Base-by-base conservation (phyloP, 2,329 filamentous ascomycete genomes). In the Metarhizium anisopliae region DNA sequence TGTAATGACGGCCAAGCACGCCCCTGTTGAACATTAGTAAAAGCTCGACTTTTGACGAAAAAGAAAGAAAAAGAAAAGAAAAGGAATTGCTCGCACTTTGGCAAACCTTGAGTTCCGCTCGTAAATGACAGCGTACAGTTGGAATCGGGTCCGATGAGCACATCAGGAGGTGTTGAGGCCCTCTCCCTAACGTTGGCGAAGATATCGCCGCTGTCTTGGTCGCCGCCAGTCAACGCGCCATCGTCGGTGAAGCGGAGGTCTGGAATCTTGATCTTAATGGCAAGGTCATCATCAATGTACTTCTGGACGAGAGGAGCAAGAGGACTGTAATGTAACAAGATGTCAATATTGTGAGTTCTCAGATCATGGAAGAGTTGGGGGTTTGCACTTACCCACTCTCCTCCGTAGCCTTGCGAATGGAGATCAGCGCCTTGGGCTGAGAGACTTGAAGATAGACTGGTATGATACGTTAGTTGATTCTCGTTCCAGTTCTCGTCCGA, bases 1-100 rank as follows among this genome's bases (percentile, higher is more conserved):
- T 88, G 73, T 87, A 97, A 71, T 97, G 93, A 14, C 93, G 82
- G 1, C 93, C 92, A 55, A 85, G 80, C 13, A 97, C 93, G 62
- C 90, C 90, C 76, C 38, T 90, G 91, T 13, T 6, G 11, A 6
- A 13, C 40, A 42, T 42, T 6, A 18, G 6, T 42, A 6, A 25
- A 25, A 25, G 25, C 25, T 25, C 25, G 25, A 25, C 25, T 25
- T 25, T 25, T 25, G 25, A 25, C 25, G 25, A 25, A 25, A 25
- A 25, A 25, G 25, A 25, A 4, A 25, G 1, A 25, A 25, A 25
- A 25, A 25, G 25, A 25, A 25, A 25, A 25, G 25, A 25, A 25
- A 25, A 25, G 25, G 25, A 25, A 25, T 1, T 25, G 1, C 25
- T 25, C 25, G 25, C 25, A 42, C 40, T 42, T 13, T 42, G 10